Evolutionary conservation across 345 rosid genomes (phyloP).

Genomic region (Alliaria petiolata): DNA sequence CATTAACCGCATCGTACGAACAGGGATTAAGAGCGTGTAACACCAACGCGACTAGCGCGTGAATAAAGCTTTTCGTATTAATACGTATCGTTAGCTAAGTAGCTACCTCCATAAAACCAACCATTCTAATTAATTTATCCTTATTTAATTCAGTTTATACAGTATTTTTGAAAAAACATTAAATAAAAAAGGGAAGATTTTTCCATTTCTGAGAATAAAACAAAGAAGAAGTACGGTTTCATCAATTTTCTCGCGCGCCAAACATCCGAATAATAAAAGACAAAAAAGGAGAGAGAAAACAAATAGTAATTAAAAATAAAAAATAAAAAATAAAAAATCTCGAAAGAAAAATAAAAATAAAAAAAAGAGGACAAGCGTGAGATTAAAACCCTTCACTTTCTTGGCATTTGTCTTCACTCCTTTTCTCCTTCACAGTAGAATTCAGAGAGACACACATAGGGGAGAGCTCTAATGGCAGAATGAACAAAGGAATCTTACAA

Average conservation of each 20-base stretch:
- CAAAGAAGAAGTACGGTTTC: constrained; percentile 33
- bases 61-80: neutral
- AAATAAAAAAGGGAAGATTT: neutral
- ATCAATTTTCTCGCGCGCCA: constrained; percentile 36
- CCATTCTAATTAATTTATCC: neutral
- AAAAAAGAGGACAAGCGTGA: constrained; percentile 52
- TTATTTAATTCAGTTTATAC: neutral
- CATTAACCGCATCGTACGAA: neutral
- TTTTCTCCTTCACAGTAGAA: constrained; percentile 3
- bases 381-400: constrained; percentile 51
- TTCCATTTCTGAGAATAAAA: constrained; percentile 30
- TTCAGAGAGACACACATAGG: constrained; percentile 10
- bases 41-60: neutral
- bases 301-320: neutral
- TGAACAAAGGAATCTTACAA: constrained; percentile 41
- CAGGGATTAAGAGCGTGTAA: constrained; percentile 8
- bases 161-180: neutral
- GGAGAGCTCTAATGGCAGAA: constrained; percentile 40
- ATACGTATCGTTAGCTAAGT: constrained; percentile 9
- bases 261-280: constrained; percentile 34
- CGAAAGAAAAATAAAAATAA: no score
- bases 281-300: neutral
- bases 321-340: no score
- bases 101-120: neutral
- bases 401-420: constrained; percentile 24